These are phyloP conservation scores for Dioscorea cayenensis DNA, from an alignment of 116 monocot species.

Conservation along the genomic window DNA sequence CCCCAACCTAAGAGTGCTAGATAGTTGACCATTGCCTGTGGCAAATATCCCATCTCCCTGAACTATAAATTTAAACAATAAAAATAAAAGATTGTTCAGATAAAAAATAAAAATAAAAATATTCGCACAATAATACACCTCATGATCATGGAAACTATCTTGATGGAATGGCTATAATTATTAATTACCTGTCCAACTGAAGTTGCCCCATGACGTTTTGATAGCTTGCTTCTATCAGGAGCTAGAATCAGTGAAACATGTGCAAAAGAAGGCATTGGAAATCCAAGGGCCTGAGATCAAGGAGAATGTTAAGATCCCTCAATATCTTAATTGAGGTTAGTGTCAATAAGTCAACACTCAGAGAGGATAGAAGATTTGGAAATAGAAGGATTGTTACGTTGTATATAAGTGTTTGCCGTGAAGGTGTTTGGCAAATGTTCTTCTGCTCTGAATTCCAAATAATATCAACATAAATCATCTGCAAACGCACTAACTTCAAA, in stretches of 20 bases:
- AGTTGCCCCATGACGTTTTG: slow-evolving; percentile 98
- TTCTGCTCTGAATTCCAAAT: slow-evolving; percentile 65
- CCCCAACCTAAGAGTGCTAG: slow-evolving; percentile 96
- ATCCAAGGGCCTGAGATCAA: slow-evolving; percentile 71
- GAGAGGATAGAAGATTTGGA: slow-evolving; percentile 2
- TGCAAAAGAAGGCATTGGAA: slow-evolving; percentile 92
- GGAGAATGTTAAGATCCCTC: neutral
- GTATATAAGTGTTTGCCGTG: slow-evolving; percentile 90
- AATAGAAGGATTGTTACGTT: slow-evolving; percentile 35
- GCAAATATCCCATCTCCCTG: slow-evolving; percentile 95
- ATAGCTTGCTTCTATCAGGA: slow-evolving; percentile 94
- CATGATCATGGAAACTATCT: neutral
- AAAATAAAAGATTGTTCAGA: neutral
- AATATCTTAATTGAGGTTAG: neutral
- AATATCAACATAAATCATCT: neutral
- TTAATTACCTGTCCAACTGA: slow-evolving; percentile 87
- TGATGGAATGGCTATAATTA: neutral
- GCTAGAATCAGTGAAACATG: slow-evolving; percentile 97
- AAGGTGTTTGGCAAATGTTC: slow-evolving; percentile 98
- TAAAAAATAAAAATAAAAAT: neutral
- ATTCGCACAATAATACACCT: neutral
- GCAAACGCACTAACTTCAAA: neutral
- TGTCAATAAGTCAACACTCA: neutral
- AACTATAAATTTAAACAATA: slow-evolving; percentile 30
- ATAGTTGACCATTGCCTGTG: slow-evolving; percentile 94